Evolutionary conservation across 306 rosid species (phyloP).

Genomic region (Astragalus glycyphyllos): DNA sequence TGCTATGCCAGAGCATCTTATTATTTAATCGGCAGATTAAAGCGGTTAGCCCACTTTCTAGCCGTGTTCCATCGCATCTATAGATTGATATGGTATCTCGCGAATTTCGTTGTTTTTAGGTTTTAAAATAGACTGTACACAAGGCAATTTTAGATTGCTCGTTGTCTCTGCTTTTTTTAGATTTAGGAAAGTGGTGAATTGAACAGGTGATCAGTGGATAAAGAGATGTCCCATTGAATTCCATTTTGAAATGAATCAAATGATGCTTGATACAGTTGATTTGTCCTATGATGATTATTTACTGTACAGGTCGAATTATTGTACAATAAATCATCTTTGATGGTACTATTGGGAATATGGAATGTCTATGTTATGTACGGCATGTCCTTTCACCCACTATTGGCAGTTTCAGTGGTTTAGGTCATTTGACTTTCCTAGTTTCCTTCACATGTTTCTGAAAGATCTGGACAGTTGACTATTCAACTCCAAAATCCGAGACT

Average conservation of each 20-base stretch:
- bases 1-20: constrained; percentile 38
- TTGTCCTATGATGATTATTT: constrained; percentile 37
- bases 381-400: background rate
- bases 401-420: constrained; percentile 2
- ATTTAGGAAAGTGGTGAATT: constrained; percentile 46
- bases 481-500: no score
- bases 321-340: constrained; percentile 37
- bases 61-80: no score
- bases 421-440: background rate
- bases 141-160: constrained; percentile 48
- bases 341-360: background rate
- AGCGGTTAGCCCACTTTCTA: constrained; percentile 38
- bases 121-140: constrained; percentile 41
- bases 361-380: background rate
- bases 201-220: constrained; percentile 42
- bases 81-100: constrained; percentile 36
- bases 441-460: no score
- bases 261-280: constrained; percentile 32
- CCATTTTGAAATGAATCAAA: constrained; percentile 37
- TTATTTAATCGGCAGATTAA: constrained; percentile 46
- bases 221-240: constrained; percentile 42
- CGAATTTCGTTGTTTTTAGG: constrained; percentile 33
- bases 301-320: constrained; percentile 51
- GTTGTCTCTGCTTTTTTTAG: constrained; percentile 43
- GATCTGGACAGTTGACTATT: no score